Base-by-base conservation (phyloP, 805 yeast genomes). In the Ogataea henricii region DNA sequence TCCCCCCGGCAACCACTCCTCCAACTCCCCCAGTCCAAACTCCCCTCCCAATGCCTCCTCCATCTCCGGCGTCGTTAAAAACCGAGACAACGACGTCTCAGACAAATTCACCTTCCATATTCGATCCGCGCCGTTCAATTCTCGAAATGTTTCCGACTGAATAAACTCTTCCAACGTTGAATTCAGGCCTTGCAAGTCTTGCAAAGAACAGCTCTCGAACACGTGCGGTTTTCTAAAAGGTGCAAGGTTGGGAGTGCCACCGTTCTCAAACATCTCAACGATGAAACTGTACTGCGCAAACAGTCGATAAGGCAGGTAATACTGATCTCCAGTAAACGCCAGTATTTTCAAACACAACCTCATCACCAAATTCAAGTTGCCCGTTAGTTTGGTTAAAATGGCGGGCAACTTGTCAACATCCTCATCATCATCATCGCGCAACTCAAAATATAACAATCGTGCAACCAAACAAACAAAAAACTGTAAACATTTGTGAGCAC, bases 1-100 rank as follows among this genome's bases (percentile, higher is more conserved):
- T 9, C 46, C 53, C 14, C 39, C 45, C 6, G 49, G 38, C n/a
- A 56, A n/a, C 60, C 55, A 56, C 33, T 54, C 55, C n/a, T 56
- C 52, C 35, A 45, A 22, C 25, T 10, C 25, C 6, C 48, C 47
- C 17, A 46, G 33, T 1, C 23, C 6, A 12, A 30, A 56, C 21
- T 54, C 55, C 16, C 55, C 55, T n/a, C 55, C 52, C 35, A 45
- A 18, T 29, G 6, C 25, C 6, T 50, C 47, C 18, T 12, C n/a
- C 30, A 12, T 8, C 34, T 14, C 18, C 30, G 14, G n/a, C 4
- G 13, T 12, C 13, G 14, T 12, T 13, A 27, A 4, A 9, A 6
- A 27, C 30, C 18, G 29, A 40, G 20, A 22, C 18, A 18, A 37
- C 17, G 23, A 47, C 17, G 30, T 25, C 18, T 27, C 39, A 12